These are phyloP conservation scores for Malus asiatica DNA, from an alignment of 306 rosid species.

Conservation along the genomic window DNA sequence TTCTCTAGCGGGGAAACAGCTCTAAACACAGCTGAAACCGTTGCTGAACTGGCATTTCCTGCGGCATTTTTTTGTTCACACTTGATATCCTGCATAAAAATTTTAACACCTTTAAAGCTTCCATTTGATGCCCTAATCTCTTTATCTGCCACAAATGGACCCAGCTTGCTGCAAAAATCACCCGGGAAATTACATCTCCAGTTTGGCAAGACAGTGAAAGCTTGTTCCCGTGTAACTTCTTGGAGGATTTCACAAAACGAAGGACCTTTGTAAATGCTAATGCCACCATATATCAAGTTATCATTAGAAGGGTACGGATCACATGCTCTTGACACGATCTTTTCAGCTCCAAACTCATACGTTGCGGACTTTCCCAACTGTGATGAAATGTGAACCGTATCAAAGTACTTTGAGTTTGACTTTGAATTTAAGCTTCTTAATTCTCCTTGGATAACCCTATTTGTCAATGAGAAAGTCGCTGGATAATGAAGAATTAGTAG, in stretches of 20 bases:
- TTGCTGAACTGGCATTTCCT: constrained; percentile 38
- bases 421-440: constrained; percentile 67
- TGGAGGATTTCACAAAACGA: constrained; percentile 61
- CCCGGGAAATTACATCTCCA: constrained; percentile 70
- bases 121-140: constrained; percentile 66
- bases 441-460: constrained; percentile 58
- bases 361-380: constrained; percentile 51
- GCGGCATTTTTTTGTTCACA: constrained; percentile 38
- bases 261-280: constrained; percentile 45
- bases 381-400: constrained; percentile 53
- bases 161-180: constrained; percentile 69
- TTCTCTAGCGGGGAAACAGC: constrained; percentile 71
- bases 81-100: constrained; percentile 63
- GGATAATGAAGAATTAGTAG: constrained; percentile 70
- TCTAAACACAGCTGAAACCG: constrained; percentile 73
- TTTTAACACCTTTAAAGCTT: constrained; percentile 57
- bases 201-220: constrained; percentile 67
- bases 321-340: constrained; percentile 61
- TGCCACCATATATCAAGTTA: constrained; percentile 26
- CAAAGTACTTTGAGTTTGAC: constrained; percentile 65
- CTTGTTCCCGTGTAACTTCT: constrained; percentile 51
- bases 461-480: constrained; percentile 49
- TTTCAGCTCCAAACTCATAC: constrained; percentile 46
- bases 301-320: constrained; percentile 65
- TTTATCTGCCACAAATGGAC: constrained; percentile 60